Percentiles rank a stretch among this genome's conserved stretches.
These are phyloP conservation scores for Scedosporium aurantiacum DNA, from an alignment of 2,329 filamentous ascomycete genomes.

Conservation along the genomic window DNA sequence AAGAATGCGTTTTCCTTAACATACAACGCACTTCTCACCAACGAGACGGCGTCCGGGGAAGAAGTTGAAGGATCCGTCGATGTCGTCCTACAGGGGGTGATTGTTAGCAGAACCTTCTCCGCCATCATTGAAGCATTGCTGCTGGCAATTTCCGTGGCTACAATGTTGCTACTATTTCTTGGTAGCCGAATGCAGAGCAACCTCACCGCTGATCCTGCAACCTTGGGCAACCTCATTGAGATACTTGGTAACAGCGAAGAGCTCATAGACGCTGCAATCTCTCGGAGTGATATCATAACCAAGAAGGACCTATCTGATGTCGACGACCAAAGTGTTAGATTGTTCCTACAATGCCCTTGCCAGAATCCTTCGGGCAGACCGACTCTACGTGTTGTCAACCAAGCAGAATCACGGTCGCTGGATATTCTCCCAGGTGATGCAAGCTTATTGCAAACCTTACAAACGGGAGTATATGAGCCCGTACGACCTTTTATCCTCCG, in stretches of 20 bases:
- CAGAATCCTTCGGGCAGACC: not conserved
- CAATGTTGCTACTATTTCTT: conserved; percentile 10
- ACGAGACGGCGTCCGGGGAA: conserved; percentile 10
- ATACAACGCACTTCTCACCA: conserved; percentile 8
- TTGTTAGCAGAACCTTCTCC: conserved; percentile 22
- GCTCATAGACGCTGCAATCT: conserved; percentile 5
- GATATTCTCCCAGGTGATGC: not conserved
- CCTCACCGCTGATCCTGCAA: conserved; percentile 16
- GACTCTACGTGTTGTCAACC: not conserved
- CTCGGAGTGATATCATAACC: not conserved
- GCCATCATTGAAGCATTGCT: conserved; percentile 18
- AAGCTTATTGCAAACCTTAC: not conserved
- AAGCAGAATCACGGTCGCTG: too few species aligned
- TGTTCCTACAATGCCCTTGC: conserved; percentile 11
- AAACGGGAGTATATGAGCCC: conserved; percentile 10
- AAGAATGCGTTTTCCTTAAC: conserved; percentile 21
- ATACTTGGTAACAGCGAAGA: conserved; percentile 13
- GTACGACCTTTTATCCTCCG: conserved; percentile 14
- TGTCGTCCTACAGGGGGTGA: conserved; percentile 15
- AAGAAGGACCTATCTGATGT: too few species aligned
- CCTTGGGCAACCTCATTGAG: conserved; percentile 13
- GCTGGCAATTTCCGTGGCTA: conserved; percentile 12
- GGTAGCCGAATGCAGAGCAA: conserved; percentile 8
- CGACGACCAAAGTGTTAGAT: not conserved
- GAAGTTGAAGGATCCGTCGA: conserved; percentile 7